Evolutionary conservation across 2,329 filamentous ascomycete genomes (phyloP), one percentile per base, ranked within the genome.

Genomic region (Botrytis byssoidea): DNA sequence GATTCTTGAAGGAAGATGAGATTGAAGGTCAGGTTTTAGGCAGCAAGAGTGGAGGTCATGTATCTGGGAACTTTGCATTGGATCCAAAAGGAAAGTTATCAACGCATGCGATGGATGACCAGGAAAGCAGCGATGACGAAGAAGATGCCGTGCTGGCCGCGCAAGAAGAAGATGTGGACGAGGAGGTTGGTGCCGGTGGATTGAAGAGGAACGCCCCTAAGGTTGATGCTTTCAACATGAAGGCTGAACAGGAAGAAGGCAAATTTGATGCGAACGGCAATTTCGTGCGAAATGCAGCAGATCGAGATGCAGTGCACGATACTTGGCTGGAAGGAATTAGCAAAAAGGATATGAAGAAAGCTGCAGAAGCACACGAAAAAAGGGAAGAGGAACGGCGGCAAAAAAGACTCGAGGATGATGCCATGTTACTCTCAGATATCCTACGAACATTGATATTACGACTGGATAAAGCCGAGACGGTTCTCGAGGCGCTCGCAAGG

Each of bases 211-310:
- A 98, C 82, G 96, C 96, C 2, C 96, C 96, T 2, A 93, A 96
- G 81, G 88, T 99, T 9, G 96, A 98, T 82, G 95, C 95, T 4
- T 99, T 99, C 87, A 98, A 99, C 81, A 93, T 99, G 87, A 90
- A 89, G 74, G 85, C 89, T 20, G 96, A 99, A 82, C 91, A 97
- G 82, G 94, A 98, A 80, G 95, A 98, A 78, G 96, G 96, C 1
- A 88, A 90, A 18, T 99, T 98, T 79, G 96, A 99, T 81, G 92
- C 96, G 78, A 85, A 91, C 1, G 95, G 95, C 16, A 99, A 98
- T 82, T 99, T 91, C 81, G 90, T 99, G 63, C 90, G 96, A 73
- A 97, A 97, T 82, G 95, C 95, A 0, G 88, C 85, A 14, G 96
- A 99, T 79, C 93, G 94, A 0, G 94, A 98, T 78, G 93, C 95